Percentiles rank a stretch among this genome's conserved stretches.
Evolutionary conservation across 140 eudicot genomes (phyloP).

Genomic region (Oenanthe javanica): DNA sequence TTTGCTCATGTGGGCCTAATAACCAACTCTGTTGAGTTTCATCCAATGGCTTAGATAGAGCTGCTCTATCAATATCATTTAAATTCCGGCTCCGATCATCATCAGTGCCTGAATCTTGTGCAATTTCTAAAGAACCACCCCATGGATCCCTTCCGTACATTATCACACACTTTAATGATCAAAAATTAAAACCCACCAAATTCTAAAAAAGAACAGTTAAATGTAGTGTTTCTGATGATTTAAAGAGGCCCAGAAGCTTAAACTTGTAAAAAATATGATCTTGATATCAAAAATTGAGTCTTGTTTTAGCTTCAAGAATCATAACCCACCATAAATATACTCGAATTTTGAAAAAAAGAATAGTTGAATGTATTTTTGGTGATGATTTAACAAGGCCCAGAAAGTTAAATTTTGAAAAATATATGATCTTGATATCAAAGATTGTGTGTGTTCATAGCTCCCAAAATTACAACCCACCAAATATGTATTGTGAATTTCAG

Average conservation of each 20-base stretch:
- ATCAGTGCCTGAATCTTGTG: constrained; percentile 68
- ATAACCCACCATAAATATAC: neutral
- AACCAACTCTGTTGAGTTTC: constrained; percentile 97
- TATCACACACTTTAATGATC: constrained; percentile 9
- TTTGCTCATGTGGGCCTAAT: constrained; percentile 79
- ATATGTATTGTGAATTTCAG: neutral
- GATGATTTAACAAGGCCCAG: neutral
- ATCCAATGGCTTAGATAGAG: constrained; percentile 65
- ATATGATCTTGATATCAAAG: neutral
- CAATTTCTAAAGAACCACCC: constrained; percentile 86
- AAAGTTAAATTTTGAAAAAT: neutral
- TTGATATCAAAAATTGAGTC: neutral
- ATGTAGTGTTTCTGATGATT: neutral
- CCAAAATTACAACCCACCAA: neutral
- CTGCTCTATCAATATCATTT: constrained; percentile 68
- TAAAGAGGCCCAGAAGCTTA: neutral
- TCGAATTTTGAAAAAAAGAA: neutral
- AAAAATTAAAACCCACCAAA: neutral
- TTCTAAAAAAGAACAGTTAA: neutral
- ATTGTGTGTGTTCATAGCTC: neutral
- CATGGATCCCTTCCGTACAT: constrained; percentile 92
- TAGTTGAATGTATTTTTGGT: neutral
- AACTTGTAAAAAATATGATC: neutral
- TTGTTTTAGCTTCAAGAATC: neutral
- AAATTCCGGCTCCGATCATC: constrained; percentile 73